A percentile compares a stretch with the other conserved stretches of the same genome.
Conservation (phyloP, 179 eudicot genomes). For the Sideroxylon spinosum region DNA sequence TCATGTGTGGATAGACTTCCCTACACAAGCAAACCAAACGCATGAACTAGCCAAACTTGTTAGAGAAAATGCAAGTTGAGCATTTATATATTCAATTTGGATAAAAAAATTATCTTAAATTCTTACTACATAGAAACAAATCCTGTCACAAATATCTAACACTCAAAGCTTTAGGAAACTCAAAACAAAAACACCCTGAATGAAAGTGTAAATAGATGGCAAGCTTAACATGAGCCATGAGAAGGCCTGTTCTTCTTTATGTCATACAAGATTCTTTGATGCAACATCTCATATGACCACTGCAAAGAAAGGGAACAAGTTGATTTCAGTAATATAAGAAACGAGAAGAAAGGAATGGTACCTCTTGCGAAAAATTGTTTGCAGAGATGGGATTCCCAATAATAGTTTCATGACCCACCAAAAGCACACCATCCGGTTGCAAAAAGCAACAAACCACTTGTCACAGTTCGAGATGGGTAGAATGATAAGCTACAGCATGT, state of each 20-base stretch:
- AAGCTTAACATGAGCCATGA: neutral
- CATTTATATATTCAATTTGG: neutral
- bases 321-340: neutral
- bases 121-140: slow-evolving; percentile 8
- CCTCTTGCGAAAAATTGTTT: slow-evolving; percentile 46
- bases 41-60: neutral
- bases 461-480: slow-evolving; percentile 38
- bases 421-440: slow-evolving; percentile 43
- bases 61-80: neutral
- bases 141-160: neutral
- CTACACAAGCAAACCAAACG: neutral
- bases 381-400: slow-evolving; percentile 51
- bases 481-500: slow-evolving; percentile 35
- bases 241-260: neutral
- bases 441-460: slow-evolving; percentile 37
- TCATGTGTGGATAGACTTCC: neutral
- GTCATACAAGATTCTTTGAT: neutral
- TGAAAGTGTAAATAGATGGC: neutral
- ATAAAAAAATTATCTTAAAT: neutral
- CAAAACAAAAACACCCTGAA: neutral
- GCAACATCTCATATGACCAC: neutral
- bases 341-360: slow-evolving; percentile 15
- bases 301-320: neutral
- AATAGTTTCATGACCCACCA: slow-evolving; percentile 71
- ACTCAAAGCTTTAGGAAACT: neutral